Base-by-base conservation (phyloP, 192 early-diverging fungal genomes). In the Pilaira anomala region DNA sequence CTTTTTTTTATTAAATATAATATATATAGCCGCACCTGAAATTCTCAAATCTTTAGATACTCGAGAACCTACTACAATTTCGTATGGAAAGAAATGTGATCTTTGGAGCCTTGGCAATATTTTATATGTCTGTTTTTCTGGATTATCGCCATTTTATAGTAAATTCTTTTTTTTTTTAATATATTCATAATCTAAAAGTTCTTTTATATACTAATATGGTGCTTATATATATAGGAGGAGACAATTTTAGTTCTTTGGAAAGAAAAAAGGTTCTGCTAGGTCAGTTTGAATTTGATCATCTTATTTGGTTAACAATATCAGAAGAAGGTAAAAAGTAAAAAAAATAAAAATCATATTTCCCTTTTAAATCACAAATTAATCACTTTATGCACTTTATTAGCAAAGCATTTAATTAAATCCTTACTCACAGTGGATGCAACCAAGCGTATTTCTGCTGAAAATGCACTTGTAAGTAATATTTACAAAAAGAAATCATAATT, bases 61-160 rank as follows among this genome's bases (percentile, higher is more conserved):
- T 1, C 4, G 19, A 14, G 21, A 39, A 18, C 14, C 29, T 40
- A 36, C 29, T 40, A 36, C 51, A 53, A 28, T 21, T 28, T 21
- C 33, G 0, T 63, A 63, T 50, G 61, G 61, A 16, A 63, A 52
- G 49, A 29, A 29, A 14, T 63, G 61, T 12, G 96, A 98, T 66
- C 80, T 98, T 79, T 98, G 96, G 96, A 93, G 90, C 50, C 72
- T 94, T 12, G 96, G 96, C 8, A 94, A 96, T 0, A 93, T 97
- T 42, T 83, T 94, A n/a, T 98, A 96, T 72, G 90, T 95, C 60
- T 88, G 88, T 51, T 78, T 98, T 6, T 94, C 90, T 70, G 92
- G 95, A 5, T 89, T 85, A 69, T 91, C 91, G 22, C 95, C 95
- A 25, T 98, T 98, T 69, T 16, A 25, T 52, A 28, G 61, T 63